A percentile compares a stretch with the other conserved stretches of the same genome.
Conservation (phyloP, 257 asterid species). For the Solanum pimpinellifolium region DNA sequence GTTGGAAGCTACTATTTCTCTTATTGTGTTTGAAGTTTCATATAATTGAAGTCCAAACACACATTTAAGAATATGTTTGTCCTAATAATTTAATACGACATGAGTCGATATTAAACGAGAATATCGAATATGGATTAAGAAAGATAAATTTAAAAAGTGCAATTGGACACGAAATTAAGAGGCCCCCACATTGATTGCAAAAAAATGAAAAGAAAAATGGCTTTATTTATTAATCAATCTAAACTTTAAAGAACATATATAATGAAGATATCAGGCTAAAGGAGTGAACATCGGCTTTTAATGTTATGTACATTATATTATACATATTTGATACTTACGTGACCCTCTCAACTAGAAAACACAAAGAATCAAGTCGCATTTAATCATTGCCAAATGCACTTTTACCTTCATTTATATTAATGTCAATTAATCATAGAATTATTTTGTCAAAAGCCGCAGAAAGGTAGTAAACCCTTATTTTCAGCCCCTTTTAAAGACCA, state of each 20-base stretch:
- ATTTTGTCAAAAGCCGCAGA: neutral
- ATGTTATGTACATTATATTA: neutral
- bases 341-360: neutral
- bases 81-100: neutral
- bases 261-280: slow-evolving; percentile 13
- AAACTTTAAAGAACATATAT: neutral
- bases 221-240: neutral
- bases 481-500: neutral
- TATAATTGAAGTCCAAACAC: neutral
- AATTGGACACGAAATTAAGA: neutral
- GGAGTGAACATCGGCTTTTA: slow-evolving; percentile 10
- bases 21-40: neutral
- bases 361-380: neutral
- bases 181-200: neutral
- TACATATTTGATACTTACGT: neutral
- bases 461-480: neutral
- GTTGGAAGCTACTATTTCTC: neutral
- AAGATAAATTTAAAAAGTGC: neutral
- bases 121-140: neutral
- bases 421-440: neutral
- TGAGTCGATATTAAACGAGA: neutral
- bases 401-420: neutral
- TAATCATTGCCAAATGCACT: neutral
- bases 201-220: neutral
- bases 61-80: neutral